Percentiles rank a stretch among this genome's conserved stretches.
Conservation (phyloP, 768 basidiomycete genomes). For the Mycena floridula region DNA sequence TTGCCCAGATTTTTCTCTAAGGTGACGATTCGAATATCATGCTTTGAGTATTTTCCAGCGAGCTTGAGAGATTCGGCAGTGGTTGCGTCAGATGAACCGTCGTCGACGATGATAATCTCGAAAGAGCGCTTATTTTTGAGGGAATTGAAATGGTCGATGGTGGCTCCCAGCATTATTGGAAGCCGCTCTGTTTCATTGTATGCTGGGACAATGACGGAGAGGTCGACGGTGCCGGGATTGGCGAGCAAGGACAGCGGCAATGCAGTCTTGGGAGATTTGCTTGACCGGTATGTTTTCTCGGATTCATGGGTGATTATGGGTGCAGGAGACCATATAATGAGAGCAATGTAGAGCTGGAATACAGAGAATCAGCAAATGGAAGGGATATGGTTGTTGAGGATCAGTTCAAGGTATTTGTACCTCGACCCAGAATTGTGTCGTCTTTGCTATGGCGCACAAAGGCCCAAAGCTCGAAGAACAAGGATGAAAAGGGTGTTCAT, state of each 20-base stretch:
- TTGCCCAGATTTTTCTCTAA: constrained; percentile 84
- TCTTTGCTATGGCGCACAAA: constrained; percentile 30
- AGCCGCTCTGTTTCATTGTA: constrained; percentile 87
- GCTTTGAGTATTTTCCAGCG: constrained; percentile 45
- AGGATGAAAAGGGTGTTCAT: constrained; percentile 81
- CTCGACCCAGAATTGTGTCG: constrained; percentile 53
- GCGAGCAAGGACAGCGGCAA: constrained; percentile 49
- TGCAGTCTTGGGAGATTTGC: constrained; percentile 44
- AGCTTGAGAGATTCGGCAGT: constrained; percentile 56
- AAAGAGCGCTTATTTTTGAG: constrained; percentile 43
- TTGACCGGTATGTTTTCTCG: constrained; percentile 64
- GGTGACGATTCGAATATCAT: constrained; percentile 71
- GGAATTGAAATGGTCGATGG: constrained; percentile 58
- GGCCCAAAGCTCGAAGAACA: constrained; percentile 83
- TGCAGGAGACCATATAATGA: constrained; percentile 71
- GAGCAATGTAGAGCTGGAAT: constrained; percentile 67
- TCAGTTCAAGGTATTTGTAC: constrained; percentile 32
- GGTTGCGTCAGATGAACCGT: constrained; percentile 81
- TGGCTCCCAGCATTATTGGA: constrained; percentile 75
- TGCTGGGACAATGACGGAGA: constrained; percentile 84
- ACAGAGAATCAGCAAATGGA: not conserved
- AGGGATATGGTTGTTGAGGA: constrained; percentile 10
- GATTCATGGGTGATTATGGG: constrained; percentile 56
- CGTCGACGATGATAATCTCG: constrained; percentile 87
- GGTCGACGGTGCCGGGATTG: constrained; percentile 56